Percentiles rank a stretch among this genome's conserved stretches.
Conservation (phyloP, 371 early-diverging fungal genomes). For the Umbelopsis sp. region DNA sequence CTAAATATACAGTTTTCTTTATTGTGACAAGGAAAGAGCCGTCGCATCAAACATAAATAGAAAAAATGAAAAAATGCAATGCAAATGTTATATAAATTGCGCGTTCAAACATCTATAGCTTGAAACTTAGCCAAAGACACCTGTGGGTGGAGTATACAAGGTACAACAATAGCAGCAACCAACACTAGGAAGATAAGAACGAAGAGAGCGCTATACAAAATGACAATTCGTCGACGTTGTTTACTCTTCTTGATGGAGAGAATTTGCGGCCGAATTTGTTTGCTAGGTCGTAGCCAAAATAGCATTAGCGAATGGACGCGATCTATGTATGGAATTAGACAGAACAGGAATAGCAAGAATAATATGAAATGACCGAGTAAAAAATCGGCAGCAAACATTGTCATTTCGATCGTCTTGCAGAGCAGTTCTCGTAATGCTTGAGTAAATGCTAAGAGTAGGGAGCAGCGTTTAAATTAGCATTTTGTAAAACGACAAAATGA, state of each 20-base stretch:
- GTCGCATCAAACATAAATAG: neutral
- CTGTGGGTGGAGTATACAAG: slow-evolving; percentile 9
- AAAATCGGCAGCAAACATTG: slow-evolving; percentile 82
- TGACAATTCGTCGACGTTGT: slow-evolving; percentile 59
- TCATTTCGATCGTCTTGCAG: slow-evolving; percentile 87
- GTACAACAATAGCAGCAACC: slow-evolving; percentile 27
- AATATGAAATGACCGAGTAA: slow-evolving; percentile 72
- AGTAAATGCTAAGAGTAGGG: slow-evolving; percentile 33
- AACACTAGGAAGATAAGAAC: slow-evolving; percentile 23
- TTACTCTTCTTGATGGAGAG: slow-evolving; percentile 65
- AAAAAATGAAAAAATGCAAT: neutral
- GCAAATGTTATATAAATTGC: neutral
- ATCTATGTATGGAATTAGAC: slow-evolving; percentile 74
- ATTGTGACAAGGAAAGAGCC: neutral
- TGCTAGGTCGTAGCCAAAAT: slow-evolving; percentile 79
- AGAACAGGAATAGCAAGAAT: slow-evolving; percentile 67
- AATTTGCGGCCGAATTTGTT: slow-evolving; percentile 77
- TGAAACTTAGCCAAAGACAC: neutral
- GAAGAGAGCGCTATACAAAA: slow-evolving; percentile 55
- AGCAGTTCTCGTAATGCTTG: slow-evolving; percentile 79
- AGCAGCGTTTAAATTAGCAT: neutral
- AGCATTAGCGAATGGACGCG: slow-evolving; percentile 80
- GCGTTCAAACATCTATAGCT: neutral
- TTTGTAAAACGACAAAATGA: neutral
- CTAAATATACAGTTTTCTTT: neutral